Conservation (phyloP, 257 asterid species). For the Scutellaria baicalensis region DNA sequence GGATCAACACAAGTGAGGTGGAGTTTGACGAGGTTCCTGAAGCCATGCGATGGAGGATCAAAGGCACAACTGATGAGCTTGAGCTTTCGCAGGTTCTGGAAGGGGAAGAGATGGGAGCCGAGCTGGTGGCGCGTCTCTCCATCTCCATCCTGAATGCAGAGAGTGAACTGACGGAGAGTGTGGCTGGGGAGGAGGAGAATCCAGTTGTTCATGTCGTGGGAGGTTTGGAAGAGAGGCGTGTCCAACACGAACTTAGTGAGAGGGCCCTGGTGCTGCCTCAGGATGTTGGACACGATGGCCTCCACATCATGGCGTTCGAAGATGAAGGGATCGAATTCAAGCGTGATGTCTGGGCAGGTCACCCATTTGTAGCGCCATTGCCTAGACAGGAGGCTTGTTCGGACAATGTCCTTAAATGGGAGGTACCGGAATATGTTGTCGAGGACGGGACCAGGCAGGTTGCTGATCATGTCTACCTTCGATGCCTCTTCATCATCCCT, state of each 20-base stretch:
- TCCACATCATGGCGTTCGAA: conserved; percentile 23
- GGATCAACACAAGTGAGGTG: conserved; percentile 25
- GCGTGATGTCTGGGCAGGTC: conserved; percentile 31
- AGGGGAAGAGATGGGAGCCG: conserved; percentile 23
- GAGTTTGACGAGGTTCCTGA: conserved; percentile 28
- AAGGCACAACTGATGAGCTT: conserved; percentile 29
- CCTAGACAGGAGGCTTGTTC: conserved; percentile 37
- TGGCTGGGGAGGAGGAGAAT: conserved; percentile 23
- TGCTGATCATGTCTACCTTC: conserved; percentile 20
- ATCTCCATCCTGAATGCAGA: conserved; percentile 25
- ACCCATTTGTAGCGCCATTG: conserved; percentile 49
- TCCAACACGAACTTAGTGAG: conserved; percentile 29
- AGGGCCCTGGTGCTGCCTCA: conserved; percentile 33
- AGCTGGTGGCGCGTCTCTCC: conserved; percentile 12
- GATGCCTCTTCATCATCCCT: neutral
- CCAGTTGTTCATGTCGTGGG: conserved; percentile 31
- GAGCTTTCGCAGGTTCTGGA: conserved; percentile 32
- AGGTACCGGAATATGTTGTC: conserved; percentile 38
- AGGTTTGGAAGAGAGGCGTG: conserved; percentile 27
- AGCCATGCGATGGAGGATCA: conserved; percentile 30
- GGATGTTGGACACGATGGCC: conserved; percentile 26
- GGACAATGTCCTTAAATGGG: conserved; percentile 36
- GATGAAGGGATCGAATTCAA: conserved; percentile 31
- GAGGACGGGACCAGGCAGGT: conserved; percentile 28
- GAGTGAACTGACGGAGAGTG: conserved; percentile 32